A percentile compares a stretch with the other conserved stretches of the same genome.
Evolutionary conservation across 1,284 basidiomycete species (phyloP).

Genomic region (Macrocystidia cucumis): DNA sequence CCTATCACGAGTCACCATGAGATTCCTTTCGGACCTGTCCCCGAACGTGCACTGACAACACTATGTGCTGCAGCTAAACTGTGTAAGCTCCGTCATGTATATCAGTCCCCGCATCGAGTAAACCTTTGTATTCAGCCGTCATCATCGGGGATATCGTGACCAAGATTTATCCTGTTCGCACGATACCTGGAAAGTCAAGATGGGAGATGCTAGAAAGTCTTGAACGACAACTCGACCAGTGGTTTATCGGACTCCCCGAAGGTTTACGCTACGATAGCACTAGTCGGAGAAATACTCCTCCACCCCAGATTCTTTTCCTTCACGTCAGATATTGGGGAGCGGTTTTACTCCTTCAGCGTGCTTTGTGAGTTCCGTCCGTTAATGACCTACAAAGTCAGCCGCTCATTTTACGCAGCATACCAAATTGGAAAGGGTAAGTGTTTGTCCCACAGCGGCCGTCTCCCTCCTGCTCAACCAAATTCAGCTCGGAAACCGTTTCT

Average conservation of each 20-base stretch:
- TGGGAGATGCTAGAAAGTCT: constrained; percentile 43
- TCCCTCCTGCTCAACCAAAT: constrained; percentile 1
- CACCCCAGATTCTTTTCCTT: constrained; percentile 62
- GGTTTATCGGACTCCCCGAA: constrained; percentile 68
- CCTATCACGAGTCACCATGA: constrained; percentile 32
- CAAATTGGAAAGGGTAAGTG: constrained; percentile 55
- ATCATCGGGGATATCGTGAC: constrained; percentile 63
- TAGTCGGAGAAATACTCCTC: constrained; percentile 41
- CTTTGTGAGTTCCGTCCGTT: constrained; percentile 54
- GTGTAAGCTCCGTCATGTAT: constrained; percentile 29
- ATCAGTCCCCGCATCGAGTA: constrained; percentile 1
- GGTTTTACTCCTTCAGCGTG: constrained; percentile 71
- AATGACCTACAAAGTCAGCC: constrained; percentile 1
- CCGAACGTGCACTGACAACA: constrained; percentile 41
- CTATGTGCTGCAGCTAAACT: constrained; percentile 57
- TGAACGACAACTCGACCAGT: constrained; percentile 68
- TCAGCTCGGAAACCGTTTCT: constrained; percentile 32
- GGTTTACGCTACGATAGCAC: constrained; percentile 52
- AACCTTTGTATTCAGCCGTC: constrained; percentile 31
- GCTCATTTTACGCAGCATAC: constrained; percentile 37
- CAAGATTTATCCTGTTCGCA: constrained; percentile 67
- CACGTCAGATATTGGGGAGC: constrained; percentile 78
- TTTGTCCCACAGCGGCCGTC: constrained; percentile 4
- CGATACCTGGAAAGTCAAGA: constrained; percentile 34
- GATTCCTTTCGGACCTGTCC: constrained; percentile 34